Base-by-base conservation (phyloP, 2,329 filamentous ascomycete species). In the Botrytis porri region DNA sequence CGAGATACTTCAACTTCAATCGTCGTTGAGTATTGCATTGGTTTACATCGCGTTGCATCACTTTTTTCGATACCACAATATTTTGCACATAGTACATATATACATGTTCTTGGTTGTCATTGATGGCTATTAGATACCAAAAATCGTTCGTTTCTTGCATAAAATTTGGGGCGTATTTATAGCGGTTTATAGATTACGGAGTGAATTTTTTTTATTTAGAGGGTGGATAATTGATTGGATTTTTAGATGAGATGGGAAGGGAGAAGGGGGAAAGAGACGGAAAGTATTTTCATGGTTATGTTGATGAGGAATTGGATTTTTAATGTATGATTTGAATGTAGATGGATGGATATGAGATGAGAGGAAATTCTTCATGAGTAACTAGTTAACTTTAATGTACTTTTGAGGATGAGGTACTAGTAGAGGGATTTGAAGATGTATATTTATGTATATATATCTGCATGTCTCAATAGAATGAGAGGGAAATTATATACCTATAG, bases 1-100 rank as follows among this genome's bases (percentile, higher is more conserved):
- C 78, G 66, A 75, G 84, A 76, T 84, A 82, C 76, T 77, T 85
- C 51, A 85, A 85, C 75, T 85, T 84, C 76, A 85, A 85, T 73
- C 80, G 84, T 64, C 81, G 83, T 74, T 84, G 81, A 76, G 71
- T 3, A 37, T 25, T 63, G 18, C 35, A 37, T 37, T 54, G 45
- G 12, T 16, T 37, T 66, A 35, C 35, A 20, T 39, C 25, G 45
- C 25, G 5, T 32, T 16, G 18, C 25, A 22, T 54, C 45, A 37
- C 14, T 22, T 48, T 51, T n/a, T 51, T 35, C 3, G 20, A 51
- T 51, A 65, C 63, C 63, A 65, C 25, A 48, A 65, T 3, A 57
- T 29, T 57, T 29, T 12, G 20, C 63, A n/a, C 29, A n/a, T 25
- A 18, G 22, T 45, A 32, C 41, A 14, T 22, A 22, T 20, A 35